phyloP scores from a whole-genome alignment of 2,329 filamentous ascomycete genomes.

The Trichocomaceae sp. region DNA sequence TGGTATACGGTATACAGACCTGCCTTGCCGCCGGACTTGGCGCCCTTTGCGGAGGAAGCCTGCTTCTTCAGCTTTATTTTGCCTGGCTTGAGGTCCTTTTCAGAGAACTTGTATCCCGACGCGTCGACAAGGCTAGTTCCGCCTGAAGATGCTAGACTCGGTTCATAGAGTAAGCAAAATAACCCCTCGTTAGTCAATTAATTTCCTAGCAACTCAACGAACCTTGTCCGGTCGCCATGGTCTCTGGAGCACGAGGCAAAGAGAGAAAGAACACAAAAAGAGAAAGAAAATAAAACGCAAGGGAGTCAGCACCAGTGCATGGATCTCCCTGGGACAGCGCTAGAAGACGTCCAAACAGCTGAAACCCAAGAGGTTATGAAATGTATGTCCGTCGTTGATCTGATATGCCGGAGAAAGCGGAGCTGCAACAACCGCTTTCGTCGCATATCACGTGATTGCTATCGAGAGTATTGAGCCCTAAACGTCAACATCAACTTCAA shows the following conservation, averaged over 20 bases:
- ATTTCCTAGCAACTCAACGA: neutral
- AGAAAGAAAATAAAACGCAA: neutral
- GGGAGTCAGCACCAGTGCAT: slow-evolving; percentile 5
- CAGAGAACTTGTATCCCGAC: slow-evolving; percentile 41
- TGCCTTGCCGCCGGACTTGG: slow-evolving; percentile 22
- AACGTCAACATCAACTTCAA: too few species aligned
- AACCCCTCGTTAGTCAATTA: neutral
- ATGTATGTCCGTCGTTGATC: too few species aligned
- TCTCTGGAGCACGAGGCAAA: neutral
- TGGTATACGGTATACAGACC: neutral
- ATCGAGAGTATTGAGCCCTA: too few species aligned
- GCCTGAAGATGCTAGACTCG: slow-evolving; percentile 15
- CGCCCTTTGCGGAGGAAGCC: slow-evolving; percentile 20
- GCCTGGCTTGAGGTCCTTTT: slow-evolving; percentile 38
- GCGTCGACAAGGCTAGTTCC: slow-evolving; percentile 38
- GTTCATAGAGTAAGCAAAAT: neutral
- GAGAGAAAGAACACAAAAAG: neutral
- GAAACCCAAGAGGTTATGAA: too few species aligned
- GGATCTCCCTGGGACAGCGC: neutral
- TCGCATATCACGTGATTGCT: slow-evolving; percentile 9
- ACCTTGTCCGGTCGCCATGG: slow-evolving; percentile 8
- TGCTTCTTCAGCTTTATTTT: slow-evolving; percentile 42
- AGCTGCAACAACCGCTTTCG: neutral
- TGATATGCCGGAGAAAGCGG: slow-evolving; percentile 8
- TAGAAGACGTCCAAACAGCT: too few species aligned